A percentile compares a stretch with the other conserved stretches of the same genome.
phyloP scores from a whole-genome alignment of 225 moss, liverwort and hornwort species.

The Marchantia polymorpha region DNA sequence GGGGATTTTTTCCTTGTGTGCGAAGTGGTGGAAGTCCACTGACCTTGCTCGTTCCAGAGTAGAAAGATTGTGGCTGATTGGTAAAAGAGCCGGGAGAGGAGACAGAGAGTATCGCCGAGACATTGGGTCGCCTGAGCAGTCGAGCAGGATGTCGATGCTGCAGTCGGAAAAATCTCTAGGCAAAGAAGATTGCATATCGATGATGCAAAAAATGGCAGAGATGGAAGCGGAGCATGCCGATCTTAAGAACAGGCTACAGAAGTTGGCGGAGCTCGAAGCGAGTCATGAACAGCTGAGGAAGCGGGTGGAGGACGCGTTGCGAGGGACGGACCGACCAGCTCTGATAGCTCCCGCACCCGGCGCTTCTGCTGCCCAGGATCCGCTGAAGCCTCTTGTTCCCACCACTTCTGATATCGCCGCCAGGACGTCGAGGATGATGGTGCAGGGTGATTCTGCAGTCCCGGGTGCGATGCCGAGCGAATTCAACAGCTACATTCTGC shows the following conservation, averaged over 20 bases:
- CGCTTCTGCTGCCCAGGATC: neutral
- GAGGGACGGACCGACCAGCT: constrained; percentile 22
- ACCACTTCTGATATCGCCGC: neutral
- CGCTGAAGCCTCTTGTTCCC: neutral
- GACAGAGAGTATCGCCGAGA: neutral
- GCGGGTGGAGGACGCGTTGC: constrained; percentile 34
- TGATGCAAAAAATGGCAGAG: constrained; percentile 31
- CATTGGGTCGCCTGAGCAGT: constrained; percentile 3
- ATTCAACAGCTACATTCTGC: constrained; percentile 25
- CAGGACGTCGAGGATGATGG: neutral
- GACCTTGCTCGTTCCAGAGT: neutral
- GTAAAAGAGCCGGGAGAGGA: neutral
- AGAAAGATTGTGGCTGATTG: neutral
- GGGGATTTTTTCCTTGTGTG: neutral
- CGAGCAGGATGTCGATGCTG: neutral
- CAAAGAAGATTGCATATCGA: constrained; percentile 4
- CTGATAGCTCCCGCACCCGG: neutral
- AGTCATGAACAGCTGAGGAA: constrained; percentile 36
- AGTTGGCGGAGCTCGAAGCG: constrained; percentile 44
- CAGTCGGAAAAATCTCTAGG: neutral
- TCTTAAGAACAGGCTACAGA: constrained; percentile 32
- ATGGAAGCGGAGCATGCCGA: constrained; percentile 34
- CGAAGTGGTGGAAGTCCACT: neutral
- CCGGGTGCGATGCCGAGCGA: constrained; percentile 27
- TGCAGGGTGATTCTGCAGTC: neutral